These are phyloP conservation scores for Vanilla planifolia DNA, from an alignment of 106 monocot genomes.

Conservation along the genomic window DNA sequence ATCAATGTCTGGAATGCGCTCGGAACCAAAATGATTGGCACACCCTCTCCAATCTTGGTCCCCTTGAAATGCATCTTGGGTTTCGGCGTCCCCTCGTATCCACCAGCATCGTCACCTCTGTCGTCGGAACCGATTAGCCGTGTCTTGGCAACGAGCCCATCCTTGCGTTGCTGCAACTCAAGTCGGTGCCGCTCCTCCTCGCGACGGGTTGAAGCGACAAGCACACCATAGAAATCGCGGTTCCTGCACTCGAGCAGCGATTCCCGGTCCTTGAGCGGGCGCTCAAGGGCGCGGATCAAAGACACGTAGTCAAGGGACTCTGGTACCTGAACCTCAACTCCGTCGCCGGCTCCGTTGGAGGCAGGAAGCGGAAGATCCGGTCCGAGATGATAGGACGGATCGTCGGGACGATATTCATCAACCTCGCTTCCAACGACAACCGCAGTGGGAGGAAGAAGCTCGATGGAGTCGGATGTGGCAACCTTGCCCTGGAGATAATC, in stretches of 20 bases:
- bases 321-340: not conserved
- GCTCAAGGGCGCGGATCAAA: constrained; percentile 59
- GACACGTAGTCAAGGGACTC: constrained; percentile 30
- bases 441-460: constrained; percentile 11
- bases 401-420: constrained; percentile 37
- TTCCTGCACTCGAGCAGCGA: constrained; percentile 64
- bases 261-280: constrained; percentile 88
- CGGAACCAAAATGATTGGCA: constrained; percentile 96
- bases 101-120: constrained; percentile 10
- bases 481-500: constrained; percentile 74
- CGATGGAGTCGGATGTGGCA: constrained; percentile 41
- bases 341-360: constrained; percentile 7
- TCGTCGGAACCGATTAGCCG: constrained; percentile 47
- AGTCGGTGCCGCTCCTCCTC: constrained; percentile 73
- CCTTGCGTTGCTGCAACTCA: constrained; percentile 80
- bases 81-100: constrained; percentile 25
- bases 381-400: constrained; percentile 5
- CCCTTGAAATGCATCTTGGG: constrained; percentile 65
- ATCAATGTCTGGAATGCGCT: constrained; percentile 96
- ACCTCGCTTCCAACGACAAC: not conserved
- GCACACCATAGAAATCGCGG: constrained; percentile 67
- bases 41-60: constrained; percentile 70
- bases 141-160: constrained; percentile 66
- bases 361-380: constrained; percentile 2
- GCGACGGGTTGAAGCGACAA: constrained; percentile 41